These are phyloP conservation scores for Podospora fimiseda DNA, from an alignment of 495 filamentous ascomycete genomes.

Conservation along the genomic window DNA sequence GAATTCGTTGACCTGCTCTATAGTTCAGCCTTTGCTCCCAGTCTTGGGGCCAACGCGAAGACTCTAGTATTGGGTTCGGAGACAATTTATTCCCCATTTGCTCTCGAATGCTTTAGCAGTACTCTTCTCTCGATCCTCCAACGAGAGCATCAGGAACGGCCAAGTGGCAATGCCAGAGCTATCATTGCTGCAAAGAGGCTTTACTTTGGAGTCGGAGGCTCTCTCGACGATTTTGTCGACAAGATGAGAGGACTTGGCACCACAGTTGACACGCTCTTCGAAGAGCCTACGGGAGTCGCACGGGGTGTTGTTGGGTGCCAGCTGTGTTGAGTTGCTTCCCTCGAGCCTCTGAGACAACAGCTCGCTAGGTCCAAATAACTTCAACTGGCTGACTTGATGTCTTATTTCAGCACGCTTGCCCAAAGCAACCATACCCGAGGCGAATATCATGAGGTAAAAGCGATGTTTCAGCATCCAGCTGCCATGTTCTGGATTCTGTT, in stretches of 20 bases:
- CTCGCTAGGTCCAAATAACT: too few species aligned
- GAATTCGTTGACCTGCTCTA: constrained; percentile 57
- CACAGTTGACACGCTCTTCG: constrained; percentile 53
- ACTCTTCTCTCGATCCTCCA: constrained; percentile 61
- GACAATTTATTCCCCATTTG: constrained; percentile 86
- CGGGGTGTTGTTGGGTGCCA: constrained; percentile 45
- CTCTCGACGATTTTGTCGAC: constrained; percentile 78
- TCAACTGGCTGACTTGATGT: too few species aligned
- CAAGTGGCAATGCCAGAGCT: constrained; percentile 46
- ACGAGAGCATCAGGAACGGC: constrained; percentile 39
- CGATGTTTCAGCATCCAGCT: constrained; percentile 7
- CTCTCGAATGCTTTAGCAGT: constrained; percentile 65
- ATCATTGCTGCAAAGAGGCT: constrained; percentile 88
- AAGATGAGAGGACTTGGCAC: constrained; percentile 51
- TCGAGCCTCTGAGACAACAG: too few species aligned
- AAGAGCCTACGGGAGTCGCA: constrained; percentile 55
- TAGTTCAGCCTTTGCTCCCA: constrained; percentile 17
- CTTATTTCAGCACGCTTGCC: too few species aligned
- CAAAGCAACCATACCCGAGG: too few species aligned
- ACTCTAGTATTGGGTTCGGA: constrained; percentile 76
- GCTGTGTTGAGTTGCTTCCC: constrained; percentile 18
- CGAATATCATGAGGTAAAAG: not conserved
- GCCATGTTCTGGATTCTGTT: constrained; percentile 3
- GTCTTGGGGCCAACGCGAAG: constrained; percentile 12
- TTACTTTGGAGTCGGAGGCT: constrained; percentile 95